Evolutionary conservation across 257 asterid genomes (phyloP).

Genomic region (Nicotiana tabacum): DNA sequence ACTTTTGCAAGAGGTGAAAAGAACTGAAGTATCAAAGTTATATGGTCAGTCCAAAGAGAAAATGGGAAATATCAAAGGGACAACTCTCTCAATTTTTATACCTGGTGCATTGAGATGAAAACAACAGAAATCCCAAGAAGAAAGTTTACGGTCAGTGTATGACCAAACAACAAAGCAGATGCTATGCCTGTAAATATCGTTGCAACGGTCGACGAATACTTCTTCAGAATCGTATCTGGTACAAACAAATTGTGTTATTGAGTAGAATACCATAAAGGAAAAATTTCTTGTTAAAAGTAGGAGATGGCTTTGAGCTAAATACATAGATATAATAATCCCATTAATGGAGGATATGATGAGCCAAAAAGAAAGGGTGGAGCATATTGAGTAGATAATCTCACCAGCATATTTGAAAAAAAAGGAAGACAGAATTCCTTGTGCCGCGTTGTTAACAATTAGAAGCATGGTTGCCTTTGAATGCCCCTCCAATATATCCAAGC

Average conservation of each 20-base stretch:
- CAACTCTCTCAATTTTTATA: conserved; percentile 18
- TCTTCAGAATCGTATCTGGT: conserved; percentile 84
- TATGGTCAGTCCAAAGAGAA: conserved; percentile 14
- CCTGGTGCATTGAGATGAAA: conserved; percentile 99
- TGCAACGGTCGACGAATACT: conserved; percentile 99
- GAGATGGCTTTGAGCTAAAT: neutral
- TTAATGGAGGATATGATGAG: neutral
- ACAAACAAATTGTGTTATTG: neutral
- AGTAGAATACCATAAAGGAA: neutral
- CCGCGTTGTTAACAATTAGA: conserved; percentile 92
- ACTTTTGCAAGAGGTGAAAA: conserved; percentile 92
- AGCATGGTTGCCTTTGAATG: conserved; percentile 95
- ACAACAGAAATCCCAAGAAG: conserved; percentile 93
- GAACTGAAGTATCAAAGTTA: conserved; percentile 48
- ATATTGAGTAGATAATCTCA: conserved; percentile 22
- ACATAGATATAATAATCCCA: neutral
- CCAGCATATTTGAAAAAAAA: conserved; percentile 99
- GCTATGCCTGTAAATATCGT: conserved; percentile 99
- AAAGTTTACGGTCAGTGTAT: conserved; percentile 83
- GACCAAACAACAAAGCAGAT: conserved; percentile 91
- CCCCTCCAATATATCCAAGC: conserved; percentile 83
- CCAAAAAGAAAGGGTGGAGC: neutral
- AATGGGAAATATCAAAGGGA: conserved; percentile 1
- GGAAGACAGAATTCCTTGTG: conserved; percentile 95
- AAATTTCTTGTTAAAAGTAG: neutral